A percentile compares a stretch with the other conserved stretches of the same genome.
These are phyloP conservation scores for Cochlearia excelsa DNA, from an alignment of 345 rosid genomes.

Conservation along the genomic window DNA sequence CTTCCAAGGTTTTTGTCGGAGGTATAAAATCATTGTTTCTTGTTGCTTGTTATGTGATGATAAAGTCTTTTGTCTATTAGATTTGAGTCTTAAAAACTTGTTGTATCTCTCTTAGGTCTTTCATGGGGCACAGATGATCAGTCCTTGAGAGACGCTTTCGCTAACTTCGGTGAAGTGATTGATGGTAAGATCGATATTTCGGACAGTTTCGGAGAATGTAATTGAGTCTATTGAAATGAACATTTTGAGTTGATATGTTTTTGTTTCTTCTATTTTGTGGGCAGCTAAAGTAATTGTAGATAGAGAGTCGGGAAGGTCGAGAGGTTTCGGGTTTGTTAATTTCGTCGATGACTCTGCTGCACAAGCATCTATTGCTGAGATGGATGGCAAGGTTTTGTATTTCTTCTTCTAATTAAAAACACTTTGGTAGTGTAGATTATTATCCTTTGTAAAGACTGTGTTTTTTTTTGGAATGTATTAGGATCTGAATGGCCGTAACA, in stretches of 20 bases:
- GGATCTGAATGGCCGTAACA: constrained; percentile 59
- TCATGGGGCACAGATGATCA: constrained; percentile 48
- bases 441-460: no score
- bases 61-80: not conserved
- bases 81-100: not conserved
- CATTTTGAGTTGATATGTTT: no score
- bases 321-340: constrained; percentile 73
- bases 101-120: constrained; percentile 35
- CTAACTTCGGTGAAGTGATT: constrained; percentile 47
- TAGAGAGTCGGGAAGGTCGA: constrained; percentile 69
- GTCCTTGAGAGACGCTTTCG: constrained; percentile 47
- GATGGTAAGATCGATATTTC: constrained; percentile 38
- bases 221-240: not conserved
- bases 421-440: no score
- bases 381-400: constrained; percentile 67
- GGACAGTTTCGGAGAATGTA: no score
- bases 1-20: constrained; percentile 73
- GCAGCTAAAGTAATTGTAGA: constrained; percentile 59
- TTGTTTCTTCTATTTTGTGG: not conserved
- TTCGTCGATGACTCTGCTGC: constrained; percentile 45
- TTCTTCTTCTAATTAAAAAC: no score
- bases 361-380: constrained; percentile 48
- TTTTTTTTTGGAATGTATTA: constrained; percentile 22
- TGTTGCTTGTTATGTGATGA: not conserved
- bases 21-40: constrained; percentile 40